Evolutionary conservation across 192 early-diverging fungal genomes (phyloP).

Genomic region (Backusella westeae): DNA sequence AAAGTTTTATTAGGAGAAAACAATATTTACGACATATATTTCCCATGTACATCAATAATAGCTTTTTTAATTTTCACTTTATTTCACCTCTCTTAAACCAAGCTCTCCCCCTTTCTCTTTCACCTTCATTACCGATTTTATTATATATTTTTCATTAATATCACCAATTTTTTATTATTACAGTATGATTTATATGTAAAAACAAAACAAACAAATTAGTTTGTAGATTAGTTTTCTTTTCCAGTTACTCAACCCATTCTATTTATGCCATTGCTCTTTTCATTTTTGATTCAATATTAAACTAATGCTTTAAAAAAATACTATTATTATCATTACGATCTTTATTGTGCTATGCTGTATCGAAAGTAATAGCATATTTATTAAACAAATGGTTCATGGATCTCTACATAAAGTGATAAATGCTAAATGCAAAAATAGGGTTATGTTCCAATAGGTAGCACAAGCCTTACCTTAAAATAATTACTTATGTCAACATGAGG

Average conservation of each 20-base stretch:
- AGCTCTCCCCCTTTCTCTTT: not conserved
- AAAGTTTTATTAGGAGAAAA: not conserved
- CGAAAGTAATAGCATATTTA: not conserved
- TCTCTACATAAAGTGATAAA: not conserved
- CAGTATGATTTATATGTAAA: not conserved
- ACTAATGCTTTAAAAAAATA: not conserved
- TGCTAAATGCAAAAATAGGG: not conserved
- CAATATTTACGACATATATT: not conserved
- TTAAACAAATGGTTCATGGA: not conserved
- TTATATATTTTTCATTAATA: not conserved
- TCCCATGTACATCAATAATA: not conserved
- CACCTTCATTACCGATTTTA: not conserved
- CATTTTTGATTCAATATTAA: not conserved
- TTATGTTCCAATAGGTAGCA: not conserved
- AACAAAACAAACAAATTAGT: not conserved
- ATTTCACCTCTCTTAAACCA: not conserved
- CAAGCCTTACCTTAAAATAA: not conserved
- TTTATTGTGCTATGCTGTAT: not conserved
- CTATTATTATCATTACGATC: not conserved
- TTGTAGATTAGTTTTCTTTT: not conserved
- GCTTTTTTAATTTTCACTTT: not conserved
- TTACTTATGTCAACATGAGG: not conserved
- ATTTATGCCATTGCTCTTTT: not conserved
- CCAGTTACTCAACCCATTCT: not conserved
- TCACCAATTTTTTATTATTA: not conserved